Base-by-base conservation (phyloP, 345 rosid species). In the Syzygium aqueum region DNA sequence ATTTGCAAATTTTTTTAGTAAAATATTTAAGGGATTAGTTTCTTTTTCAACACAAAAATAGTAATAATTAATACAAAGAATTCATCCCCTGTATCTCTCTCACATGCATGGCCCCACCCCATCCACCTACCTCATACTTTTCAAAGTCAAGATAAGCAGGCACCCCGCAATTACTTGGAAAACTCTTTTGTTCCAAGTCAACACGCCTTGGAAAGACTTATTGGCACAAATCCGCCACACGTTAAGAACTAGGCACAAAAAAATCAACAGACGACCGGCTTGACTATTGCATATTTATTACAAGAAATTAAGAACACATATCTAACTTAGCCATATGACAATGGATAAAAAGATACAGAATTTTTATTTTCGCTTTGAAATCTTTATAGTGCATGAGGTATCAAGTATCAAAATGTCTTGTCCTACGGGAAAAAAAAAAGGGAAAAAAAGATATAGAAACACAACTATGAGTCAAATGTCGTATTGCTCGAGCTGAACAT, bases 401-500 rank as follows among this genome's bases (percentile, higher is more conserved):
- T 73, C 25, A 9, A 73, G 49, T 33, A 37, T 73, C 80, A 3
- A 73, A 73, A 33, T 37, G 43, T 73, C 80, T 73, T 8, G 3
- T 33, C 14, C 80, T 49, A 30, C 25, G 5, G 3, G 4, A 17
- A 4, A 73, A 19, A 1, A 19, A 11, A 37, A 19, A 50, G 5
- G 11, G 17, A 40, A 27, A 27, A 16, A 25, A 30, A 4, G 25
- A 59, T 3, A 85, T 6, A 17, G 19, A 53, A 54, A 57, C 40
- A 86, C 57, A 53, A 33, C 22, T 13, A 3, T 6, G 83, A 52
- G 23, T 87, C 86, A 88, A 77, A 85, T 33, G 21, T 57, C 40
- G 51, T 77, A 57, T 2, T 88, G 87, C 78, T 93, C 91, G 4
- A 92, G 90, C 91, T 93, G 95, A 78, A 93, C 90, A 88, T 93